phyloP scores from a whole-genome alignment of 176 grass and related monocot species.

The Triticum monococcum region DNA sequence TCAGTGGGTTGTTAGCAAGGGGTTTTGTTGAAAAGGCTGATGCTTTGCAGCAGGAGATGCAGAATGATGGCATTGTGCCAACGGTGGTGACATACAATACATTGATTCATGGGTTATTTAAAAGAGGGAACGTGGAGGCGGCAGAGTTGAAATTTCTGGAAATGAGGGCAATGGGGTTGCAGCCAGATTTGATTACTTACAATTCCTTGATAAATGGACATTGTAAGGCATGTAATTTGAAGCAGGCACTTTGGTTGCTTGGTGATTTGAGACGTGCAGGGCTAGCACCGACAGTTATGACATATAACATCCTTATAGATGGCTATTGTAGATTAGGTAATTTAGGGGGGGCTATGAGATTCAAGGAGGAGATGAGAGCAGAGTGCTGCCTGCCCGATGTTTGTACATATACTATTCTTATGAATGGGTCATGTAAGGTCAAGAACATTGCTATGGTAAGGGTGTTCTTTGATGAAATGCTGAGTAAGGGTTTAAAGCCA shows the following conservation, averaged over 20 bases:
- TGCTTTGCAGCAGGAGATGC: constrained; percentile 62
- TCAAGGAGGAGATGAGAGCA: constrained; percentile 63
- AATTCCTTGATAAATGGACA: constrained; percentile 70
- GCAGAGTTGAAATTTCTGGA: constrained; percentile 55
- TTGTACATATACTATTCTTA: constrained; percentile 82
- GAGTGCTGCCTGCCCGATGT: constrained; percentile 57
- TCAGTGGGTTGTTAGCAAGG: constrained; percentile 46
- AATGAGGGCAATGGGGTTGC: constrained; percentile 61
- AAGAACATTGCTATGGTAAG: constrained; percentile 60
- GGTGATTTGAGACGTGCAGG: constrained; percentile 51
- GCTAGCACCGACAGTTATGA: constrained; percentile 49
- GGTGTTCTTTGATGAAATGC: constrained; percentile 80
- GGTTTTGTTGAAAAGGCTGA: constrained; percentile 49
- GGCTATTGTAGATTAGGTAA: constrained; percentile 66
- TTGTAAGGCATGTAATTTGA: constrained; percentile 51
- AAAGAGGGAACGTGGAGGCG: constrained; percentile 45
- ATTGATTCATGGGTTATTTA: constrained; percentile 65
- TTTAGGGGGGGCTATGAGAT: constrained; percentile 55
- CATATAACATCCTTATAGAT: constrained; percentile 77
- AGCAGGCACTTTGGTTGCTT: constrained; percentile 55
- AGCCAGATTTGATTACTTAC: constrained; percentile 57
- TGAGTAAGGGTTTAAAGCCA: constrained; percentile 55
- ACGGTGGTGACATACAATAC: constrained; percentile 65
- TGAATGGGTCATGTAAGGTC: constrained; percentile 67
- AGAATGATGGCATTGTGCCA: constrained; percentile 44